Base-by-base conservation (phyloP, 2,329 filamentous ascomycete genomes). In the Xylariales sp. region DNA sequence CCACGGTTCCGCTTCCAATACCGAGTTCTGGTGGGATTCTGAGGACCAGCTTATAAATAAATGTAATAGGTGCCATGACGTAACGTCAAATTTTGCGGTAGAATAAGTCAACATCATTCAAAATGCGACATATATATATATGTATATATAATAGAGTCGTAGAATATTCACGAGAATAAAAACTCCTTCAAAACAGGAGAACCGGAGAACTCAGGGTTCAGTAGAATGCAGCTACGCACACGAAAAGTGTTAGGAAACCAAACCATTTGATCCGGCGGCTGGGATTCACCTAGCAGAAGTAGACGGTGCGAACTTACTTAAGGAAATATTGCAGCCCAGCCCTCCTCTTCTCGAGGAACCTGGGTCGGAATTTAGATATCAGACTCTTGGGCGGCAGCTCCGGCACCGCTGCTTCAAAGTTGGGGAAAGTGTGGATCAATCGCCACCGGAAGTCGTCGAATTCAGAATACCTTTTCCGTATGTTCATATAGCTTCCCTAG, bases 161-260 rank as follows among this genome's bases (percentile, higher is more conserved):
- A 11, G 25, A 13, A 23, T 10, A 5, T 10, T 71, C 51, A 78
- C 37, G 70, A 70, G 59, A 95, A 93, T 35, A 96, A 72, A 57
- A 96, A 96, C 41, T 95, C 88, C 57, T 93, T 95, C 29, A 95
- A 71, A 2, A 95, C 80, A 0, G 89, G 87, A n/a, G 88, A 93
- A 10, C 86, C 85, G 23, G 89, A 87, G 56, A 96, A 96, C 60
- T 96, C 89, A 0, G 91, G 91, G 60, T 96, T 96, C 20, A 96
- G 67, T 48, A 97, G 66, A 44, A 96, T 83, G 65, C 90, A 96
- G 57, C 88, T 95, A 31, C n/a, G n/a, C n/a, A n/a, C n/a, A n/a
- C n/a, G n/a, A n/a, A 15, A 13, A 16, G 20, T 7, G 10, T 30
- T 19, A 33, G 30, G n/a, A n/a, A n/a, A n/a, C n/a, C n/a, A n/a